phyloP scores from a whole-genome alignment of 768 basidiomycete species.

The Psilocybe tampanensis region DNA sequence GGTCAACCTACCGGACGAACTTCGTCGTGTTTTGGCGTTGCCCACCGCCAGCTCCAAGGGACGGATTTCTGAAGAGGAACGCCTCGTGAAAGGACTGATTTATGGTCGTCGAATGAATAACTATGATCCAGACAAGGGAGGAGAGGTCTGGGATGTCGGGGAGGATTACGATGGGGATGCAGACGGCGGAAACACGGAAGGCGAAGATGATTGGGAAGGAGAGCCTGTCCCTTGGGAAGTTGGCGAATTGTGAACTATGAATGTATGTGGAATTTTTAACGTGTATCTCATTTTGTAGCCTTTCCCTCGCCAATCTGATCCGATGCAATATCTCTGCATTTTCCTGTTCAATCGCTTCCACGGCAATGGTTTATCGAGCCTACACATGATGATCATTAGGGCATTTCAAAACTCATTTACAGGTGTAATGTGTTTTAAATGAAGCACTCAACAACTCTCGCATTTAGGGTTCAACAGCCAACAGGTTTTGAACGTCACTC shows the following conservation, averaged over 20 bases:
- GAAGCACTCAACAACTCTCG: background rate
- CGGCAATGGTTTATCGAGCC: background rate
- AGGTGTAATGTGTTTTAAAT: background rate
- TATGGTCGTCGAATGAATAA: constrained; percentile 56
- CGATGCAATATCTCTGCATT: constrained; percentile 11
- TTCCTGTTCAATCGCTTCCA: background rate
- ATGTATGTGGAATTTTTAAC: constrained; percentile 22
- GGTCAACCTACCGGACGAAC: constrained; percentile 65
- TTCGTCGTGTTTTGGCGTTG: constrained; percentile 66
- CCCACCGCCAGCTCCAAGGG: constrained; percentile 45
- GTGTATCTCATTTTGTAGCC: constrained; percentile 24
- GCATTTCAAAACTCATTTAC: background rate
- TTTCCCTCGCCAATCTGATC: constrained; percentile 18
- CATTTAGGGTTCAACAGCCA: background rate
- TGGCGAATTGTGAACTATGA: constrained; percentile 59
- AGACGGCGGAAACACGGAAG: constrained; percentile 36
- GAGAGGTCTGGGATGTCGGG: constrained; percentile 77
- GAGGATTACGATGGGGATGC: constrained; percentile 50
- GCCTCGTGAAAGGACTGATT: constrained; percentile 59
- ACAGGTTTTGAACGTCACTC: background rate
- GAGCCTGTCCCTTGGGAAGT: constrained; percentile 84
- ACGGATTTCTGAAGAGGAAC: constrained; percentile 48
- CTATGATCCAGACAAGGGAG: constrained; percentile 67
- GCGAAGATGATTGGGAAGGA: constrained; percentile 76
- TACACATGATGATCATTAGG: background rate